Percentiles rank a stretch among this genome's conserved stretches.
Conservation (phyloP, 371 early-diverging fungal genomes). For the Gilbertella persicaria region DNA sequence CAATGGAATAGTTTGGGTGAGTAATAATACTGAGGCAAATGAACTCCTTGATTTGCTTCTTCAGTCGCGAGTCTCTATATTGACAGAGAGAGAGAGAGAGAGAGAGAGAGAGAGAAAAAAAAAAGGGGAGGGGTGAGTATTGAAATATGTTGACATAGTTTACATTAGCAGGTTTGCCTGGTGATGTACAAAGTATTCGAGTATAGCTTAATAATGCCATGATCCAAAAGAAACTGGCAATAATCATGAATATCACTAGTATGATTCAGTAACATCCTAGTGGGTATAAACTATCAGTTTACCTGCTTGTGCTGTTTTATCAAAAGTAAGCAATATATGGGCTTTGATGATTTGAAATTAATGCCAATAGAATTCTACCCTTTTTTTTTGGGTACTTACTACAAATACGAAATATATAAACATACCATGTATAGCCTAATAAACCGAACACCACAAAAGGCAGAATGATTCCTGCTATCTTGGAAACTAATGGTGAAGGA, state of each 20-base stretch:
- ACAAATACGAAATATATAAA: conserved; percentile 55
- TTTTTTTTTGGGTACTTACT: no score
- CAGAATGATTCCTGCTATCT: conserved; percentile 27
- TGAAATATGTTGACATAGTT: no score
- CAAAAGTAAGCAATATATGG: neutral
- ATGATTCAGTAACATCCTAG: neutral
- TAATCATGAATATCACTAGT: conserved; percentile 46
- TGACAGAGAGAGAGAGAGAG: conserved; percentile 12
- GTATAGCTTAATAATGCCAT: conserved; percentile 47
- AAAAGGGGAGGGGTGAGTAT: neutral
- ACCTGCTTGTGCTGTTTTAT: conserved; percentile 35
- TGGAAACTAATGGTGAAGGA: conserved; percentile 17
- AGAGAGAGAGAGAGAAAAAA: conserved; percentile 12
- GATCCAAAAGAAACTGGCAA: conserved; percentile 46
- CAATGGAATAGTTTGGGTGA: conserved; percentile 31
- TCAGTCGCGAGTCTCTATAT: neutral
- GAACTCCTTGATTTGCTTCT: conserved; percentile 11
- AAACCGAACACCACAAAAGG: conserved; percentile 40
- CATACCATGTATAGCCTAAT: conserved; percentile 52
- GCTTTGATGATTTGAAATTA: no score
- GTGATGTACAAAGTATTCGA: conserved; percentile 48
- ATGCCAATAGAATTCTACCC: no score
- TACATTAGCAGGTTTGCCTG: conserved; percentile 49
- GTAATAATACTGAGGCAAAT: conserved; percentile 32
- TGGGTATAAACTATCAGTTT: neutral